phyloP scores from a whole-genome alignment of 345 rosid species.

The Eucalyptus regnans region DNA sequence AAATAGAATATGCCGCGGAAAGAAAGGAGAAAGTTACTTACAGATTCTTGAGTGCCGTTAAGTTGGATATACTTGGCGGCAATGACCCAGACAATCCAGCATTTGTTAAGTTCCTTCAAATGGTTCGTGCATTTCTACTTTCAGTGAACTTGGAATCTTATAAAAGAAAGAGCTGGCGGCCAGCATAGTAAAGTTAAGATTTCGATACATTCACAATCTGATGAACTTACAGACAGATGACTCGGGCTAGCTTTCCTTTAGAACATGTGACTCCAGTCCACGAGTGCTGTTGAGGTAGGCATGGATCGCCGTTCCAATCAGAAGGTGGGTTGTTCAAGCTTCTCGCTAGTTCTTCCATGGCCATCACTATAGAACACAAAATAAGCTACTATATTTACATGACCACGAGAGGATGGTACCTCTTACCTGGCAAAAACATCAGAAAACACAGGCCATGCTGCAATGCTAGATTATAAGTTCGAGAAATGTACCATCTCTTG shows the following conservation, averaged over 20 bases:
- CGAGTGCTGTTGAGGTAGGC: slow-evolving; percentile 63
- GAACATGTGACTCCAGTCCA: slow-evolving; percentile 92
- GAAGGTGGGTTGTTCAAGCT: slow-evolving; percentile 45
- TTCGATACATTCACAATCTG: neutral
- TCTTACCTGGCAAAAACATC: neutral
- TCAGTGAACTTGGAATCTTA: neutral
- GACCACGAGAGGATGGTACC: neutral
- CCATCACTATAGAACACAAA: neutral
- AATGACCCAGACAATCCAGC: slow-evolving; percentile 50
- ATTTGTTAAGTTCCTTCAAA: slow-evolving; percentile 56
- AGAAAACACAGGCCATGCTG: neutral
- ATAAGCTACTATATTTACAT: neutral
- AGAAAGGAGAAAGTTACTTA: slow-evolving; percentile 11
- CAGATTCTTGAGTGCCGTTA: slow-evolving; percentile 60
- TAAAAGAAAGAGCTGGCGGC: neutral
- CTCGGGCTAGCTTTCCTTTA: slow-evolving; percentile 31
- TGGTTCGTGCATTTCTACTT: neutral
- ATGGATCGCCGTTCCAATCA: slow-evolving; percentile 92
- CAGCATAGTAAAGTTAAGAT: neutral
- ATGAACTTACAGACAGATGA: slow-evolving; percentile 51
- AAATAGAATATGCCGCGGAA: neutral
- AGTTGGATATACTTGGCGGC: slow-evolving; percentile 31
- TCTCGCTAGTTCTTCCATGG: neutral
- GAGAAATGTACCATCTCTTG: slow-evolving; percentile 46
- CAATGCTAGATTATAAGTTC: neutral